A percentile compares a stretch with the other conserved stretches of the same genome.
Evolutionary conservation across 169 alveolate genomes (phyloP).

Genomic region (Eimeria zaria): DNA sequence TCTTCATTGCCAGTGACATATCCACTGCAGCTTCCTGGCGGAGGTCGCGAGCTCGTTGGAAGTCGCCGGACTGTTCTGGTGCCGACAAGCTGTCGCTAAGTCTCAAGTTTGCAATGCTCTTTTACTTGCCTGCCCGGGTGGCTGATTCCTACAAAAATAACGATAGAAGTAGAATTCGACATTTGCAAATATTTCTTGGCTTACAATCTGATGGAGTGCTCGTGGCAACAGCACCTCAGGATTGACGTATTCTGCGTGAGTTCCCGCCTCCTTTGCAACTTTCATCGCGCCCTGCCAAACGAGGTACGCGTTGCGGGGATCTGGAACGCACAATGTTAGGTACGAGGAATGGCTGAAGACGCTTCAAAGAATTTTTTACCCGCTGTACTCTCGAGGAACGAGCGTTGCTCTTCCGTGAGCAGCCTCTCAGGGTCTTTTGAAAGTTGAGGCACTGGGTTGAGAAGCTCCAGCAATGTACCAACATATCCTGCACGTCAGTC

Average conservation of each 20-base stretch:
- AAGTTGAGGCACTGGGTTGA: conserved; percentile 72
- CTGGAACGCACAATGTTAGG: conserved; percentile 8
- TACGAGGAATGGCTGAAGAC: not conserved
- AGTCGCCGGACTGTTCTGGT: conserved; percentile 79
- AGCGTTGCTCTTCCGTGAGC: conserved; percentile 67
- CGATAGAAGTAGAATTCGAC: not conserved
- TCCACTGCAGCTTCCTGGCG: conserved; percentile 80
- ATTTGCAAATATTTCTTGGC: not conserved
- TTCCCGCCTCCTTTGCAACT: conserved; percentile 78
- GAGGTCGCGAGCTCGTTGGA: conserved; percentile 64
- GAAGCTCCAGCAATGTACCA: conserved; percentile 69
- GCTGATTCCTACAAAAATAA: conserved; percentile 42
- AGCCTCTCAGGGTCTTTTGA: conserved; percentile 69
- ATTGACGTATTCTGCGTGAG: conserved; percentile 66
- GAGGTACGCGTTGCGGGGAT: conserved; percentile 76
- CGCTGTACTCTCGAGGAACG: conserved; percentile 59
- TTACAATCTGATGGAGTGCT: conserved; percentile 77
- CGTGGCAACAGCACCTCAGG: conserved; percentile 68
- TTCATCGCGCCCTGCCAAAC: conserved; percentile 84
- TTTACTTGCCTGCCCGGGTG: conserved; percentile 76
- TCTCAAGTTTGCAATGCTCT: not conserved
- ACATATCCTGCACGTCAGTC: conserved; percentile 33
- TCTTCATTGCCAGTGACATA: conserved; percentile 78
- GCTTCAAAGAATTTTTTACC: not conserved
- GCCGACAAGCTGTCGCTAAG: not conserved